These are phyloP conservation scores for Solanum aculeatissimum DNA, from an alignment of 305 asterid species.

Conservation along the genomic window DNA sequence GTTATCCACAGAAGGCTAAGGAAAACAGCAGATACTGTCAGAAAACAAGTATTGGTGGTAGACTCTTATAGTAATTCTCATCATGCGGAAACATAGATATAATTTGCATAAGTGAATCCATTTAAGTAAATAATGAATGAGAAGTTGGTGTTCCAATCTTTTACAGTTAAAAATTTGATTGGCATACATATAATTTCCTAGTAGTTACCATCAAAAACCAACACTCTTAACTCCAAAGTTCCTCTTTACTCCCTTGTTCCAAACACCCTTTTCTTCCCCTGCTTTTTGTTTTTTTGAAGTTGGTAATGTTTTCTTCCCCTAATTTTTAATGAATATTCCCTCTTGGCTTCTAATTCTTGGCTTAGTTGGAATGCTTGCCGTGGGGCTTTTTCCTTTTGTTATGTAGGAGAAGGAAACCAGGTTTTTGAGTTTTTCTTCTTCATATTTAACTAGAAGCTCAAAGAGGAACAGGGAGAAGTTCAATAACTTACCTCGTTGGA, in stretches of 20 bases:
- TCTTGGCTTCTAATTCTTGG: background rate
- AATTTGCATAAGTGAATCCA: background rate
- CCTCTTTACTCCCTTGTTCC: background rate
- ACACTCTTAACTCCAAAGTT: background rate
- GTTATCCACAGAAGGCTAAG: constrained; percentile 18
- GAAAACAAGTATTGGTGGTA: background rate
- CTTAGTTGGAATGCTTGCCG: background rate
- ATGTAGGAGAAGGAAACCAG: background rate
- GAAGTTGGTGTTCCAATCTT: background rate
- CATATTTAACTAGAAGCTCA: background rate
- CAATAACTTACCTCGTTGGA: constrained; percentile 23
- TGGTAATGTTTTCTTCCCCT: background rate
- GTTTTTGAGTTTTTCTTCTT: background rate
- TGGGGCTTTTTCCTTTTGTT: background rate
- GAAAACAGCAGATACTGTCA: constrained; percentile 4
- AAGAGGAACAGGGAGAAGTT: background rate
- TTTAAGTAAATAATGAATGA: background rate
- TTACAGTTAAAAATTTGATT: background rate
- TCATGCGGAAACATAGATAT: background rate
- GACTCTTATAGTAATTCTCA: background rate
- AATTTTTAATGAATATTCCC: background rate
- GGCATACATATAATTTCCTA: background rate
- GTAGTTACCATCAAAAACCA: background rate
- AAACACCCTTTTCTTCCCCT: background rate
- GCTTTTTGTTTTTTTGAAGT: background rate